Evolutionary conservation across 805 yeast genomes (phyloP).

Genomic region (Metschnikowia cerradonensis): DNA sequence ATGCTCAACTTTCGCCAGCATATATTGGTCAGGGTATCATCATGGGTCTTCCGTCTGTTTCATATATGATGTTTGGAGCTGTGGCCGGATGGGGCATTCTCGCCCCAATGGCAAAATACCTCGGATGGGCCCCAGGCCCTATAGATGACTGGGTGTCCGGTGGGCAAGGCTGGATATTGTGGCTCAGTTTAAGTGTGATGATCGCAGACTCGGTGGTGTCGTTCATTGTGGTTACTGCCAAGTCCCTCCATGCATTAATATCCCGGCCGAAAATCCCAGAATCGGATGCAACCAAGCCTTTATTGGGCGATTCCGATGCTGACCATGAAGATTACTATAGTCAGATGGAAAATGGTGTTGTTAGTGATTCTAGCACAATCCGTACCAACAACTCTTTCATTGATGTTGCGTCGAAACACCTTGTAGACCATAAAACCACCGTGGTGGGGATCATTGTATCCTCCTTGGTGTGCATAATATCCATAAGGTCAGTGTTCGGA

Average conservation of each 20-base stretch:
- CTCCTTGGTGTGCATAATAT: slow-evolving; percentile 59
- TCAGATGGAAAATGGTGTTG: neutral
- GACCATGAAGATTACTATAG: neutral
- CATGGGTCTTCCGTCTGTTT: slow-evolving; percentile 90
- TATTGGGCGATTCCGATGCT: neutral
- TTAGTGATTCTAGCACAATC: slow-evolving; percentile 1
- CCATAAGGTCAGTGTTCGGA: slow-evolving; percentile 70
- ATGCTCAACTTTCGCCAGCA: slow-evolving; percentile 94
- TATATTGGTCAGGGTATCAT: slow-evolving; percentile 96
- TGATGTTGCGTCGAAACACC: slow-evolving; percentile 25
- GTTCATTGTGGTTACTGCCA: slow-evolving; percentile 56
- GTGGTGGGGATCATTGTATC: slow-evolving; percentile 61
- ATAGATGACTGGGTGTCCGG: slow-evolving; percentile 92
- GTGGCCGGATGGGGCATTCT: slow-evolving; percentile 87
- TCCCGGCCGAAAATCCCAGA: neutral
- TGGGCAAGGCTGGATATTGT: slow-evolving; percentile 95
- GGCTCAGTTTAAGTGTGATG: slow-evolving; percentile 93
- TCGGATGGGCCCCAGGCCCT: slow-evolving; percentile 86
- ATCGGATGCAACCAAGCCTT: neutral
- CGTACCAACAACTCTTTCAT: slow-evolving; percentile 5
- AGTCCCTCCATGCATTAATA: slow-evolving; percentile 28
- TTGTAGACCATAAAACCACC: slow-evolving; percentile 50
- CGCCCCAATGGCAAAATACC: slow-evolving; percentile 70
- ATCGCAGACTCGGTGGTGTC: slow-evolving; percentile 86
- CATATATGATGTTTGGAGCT: slow-evolving; percentile 88